These are phyloP conservation scores for Cadophora luteo-olivacea DNA, from an alignment of 2,329 filamentous ascomycete species.

Conservation along the genomic window DNA sequence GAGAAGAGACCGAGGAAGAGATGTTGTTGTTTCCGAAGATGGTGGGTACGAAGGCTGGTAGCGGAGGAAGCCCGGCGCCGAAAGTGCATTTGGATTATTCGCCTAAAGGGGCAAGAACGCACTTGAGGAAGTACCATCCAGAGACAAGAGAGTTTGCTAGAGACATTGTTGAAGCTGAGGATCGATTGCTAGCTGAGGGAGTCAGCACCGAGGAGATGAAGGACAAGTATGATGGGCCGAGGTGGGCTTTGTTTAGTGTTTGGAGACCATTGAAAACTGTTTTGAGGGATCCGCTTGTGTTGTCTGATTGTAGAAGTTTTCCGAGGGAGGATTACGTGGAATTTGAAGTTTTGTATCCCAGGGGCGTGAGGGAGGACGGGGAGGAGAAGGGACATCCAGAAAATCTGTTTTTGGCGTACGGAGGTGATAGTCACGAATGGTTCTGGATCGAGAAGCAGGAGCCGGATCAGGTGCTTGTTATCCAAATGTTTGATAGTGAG, in stretches of 20 bases:
- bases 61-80: slow-evolving; percentile 40
- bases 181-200: slow-evolving; percentile 19
- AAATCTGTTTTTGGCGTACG: slow-evolving; percentile 24
- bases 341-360: slow-evolving; percentile 23
- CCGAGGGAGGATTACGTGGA: slow-evolving; percentile 28
- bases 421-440: slow-evolving; percentile 32
- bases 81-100: slow-evolving; percentile 44
- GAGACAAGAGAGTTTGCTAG: slow-evolving; percentile 31
- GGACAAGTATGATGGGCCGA: slow-evolving; percentile 27
- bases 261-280: slow-evolving; percentile 37
- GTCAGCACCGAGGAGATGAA: slow-evolving; percentile 16
- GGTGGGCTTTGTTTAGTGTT: slow-evolving; percentile 35
- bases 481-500: slow-evolving; percentile 36
- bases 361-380: slow-evolving; percentile 12
- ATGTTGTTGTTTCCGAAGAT: slow-evolving; percentile 35
- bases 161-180: slow-evolving; percentile 39
- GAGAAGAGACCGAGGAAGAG: slow-evolving; percentile 31
- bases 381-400: slow-evolving; percentile 21
- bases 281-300: slow-evolving; percentile 35
- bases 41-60: slow-evolving; percentile 36
- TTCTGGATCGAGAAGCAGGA: slow-evolving; percentile 32
- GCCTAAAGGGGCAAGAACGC: slow-evolving; percentile 39
- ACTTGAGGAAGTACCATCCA: slow-evolving; percentile 41
- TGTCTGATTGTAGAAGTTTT: slow-evolving; percentile 29
- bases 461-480: slow-evolving; percentile 34